phyloP scores from a whole-genome alignment of 192 early-diverging fungal species.

The Paraglomus occultum region DNA sequence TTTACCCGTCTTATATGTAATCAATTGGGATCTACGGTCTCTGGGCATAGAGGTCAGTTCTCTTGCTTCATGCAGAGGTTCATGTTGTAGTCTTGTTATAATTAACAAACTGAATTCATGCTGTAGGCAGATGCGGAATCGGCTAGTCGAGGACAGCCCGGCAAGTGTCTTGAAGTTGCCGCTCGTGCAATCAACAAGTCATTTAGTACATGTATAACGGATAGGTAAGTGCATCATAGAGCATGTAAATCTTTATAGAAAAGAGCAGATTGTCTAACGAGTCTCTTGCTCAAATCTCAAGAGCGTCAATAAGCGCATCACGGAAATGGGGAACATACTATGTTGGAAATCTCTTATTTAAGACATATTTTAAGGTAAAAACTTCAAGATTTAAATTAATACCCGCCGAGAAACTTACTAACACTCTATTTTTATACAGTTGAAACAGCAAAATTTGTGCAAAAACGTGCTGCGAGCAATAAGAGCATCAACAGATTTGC shows the following conservation, averaged over 20 bases:
- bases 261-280: background rate
- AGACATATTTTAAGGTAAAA: constrained; percentile 80
- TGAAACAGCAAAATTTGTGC: constrained; percentile 79
- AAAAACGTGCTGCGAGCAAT: constrained; percentile 78
- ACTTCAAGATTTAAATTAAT: constrained; percentile 27
- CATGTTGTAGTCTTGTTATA: background rate
- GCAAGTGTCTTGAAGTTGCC: constrained; percentile 73
- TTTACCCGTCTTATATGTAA: constrained; percentile 58
- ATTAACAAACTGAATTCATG: background rate
- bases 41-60: constrained; percentile 47
- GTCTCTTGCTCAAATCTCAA: constrained; percentile 21
- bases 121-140: constrained; percentile 55
- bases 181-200: constrained; percentile 85
- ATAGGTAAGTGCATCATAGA: constrained; percentile 51
- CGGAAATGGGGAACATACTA: constrained; percentile 94
- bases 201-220: constrained; percentile 86
- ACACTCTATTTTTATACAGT: constrained; percentile 37
- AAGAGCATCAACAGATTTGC: constrained; percentile 66
- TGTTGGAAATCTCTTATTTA: constrained; percentile 82
- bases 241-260: too few relatives aligned
- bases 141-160: constrained; percentile 41
- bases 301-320: constrained; percentile 49
- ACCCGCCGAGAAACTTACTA: background rate
- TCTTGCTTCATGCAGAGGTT: background rate
- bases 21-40: constrained; percentile 57